Base-by-base conservation (phyloP, 2,329 filamentous ascomycete genomes). In the Alternaria brassicae region DNA sequence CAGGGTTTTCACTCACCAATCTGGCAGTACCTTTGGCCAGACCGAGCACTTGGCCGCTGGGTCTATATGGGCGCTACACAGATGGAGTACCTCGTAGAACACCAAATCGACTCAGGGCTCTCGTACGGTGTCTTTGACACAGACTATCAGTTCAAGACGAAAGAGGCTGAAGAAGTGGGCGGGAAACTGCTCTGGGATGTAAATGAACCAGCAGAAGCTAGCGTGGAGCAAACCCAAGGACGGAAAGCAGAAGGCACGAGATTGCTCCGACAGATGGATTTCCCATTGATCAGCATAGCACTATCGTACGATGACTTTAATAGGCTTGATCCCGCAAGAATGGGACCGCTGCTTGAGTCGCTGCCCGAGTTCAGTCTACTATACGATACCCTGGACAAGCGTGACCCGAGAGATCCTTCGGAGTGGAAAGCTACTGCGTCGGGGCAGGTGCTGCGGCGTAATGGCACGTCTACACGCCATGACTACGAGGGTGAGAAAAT, bases 61-160 rank as follows among this genome's bases (percentile, higher is more conserved):
- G 27, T 61, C 4, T 60, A 68, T 28, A 39, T 48, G 1, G 28
- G 63, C 1, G 56, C 61, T 5, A 25, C 49, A 5, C 50, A 51
- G 7, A 52, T 42, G 2, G 34, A 58, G 7, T 77, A 80, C 56
- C 70, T 80, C 19, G 57, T 76, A 4, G 52, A 58, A 6, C 74
- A 79, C 56, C 73, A 77, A 54, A 70, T 80, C 58, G 53, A 69
- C 32, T 76, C 72, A 2, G 75, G 73, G 3, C 53, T 77, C 3
- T 76, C 72, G 37, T 78, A 72, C 60, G 78, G 77, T 52, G 75
- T 80, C 32, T 79, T 78, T 66, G 78, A 80, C 63, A 76, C 70
- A 8, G 65, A 78, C 39, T 80, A 79, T 61, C 34, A 62, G 19
- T 80, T 71, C 73, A 78, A 75, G 52, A 67, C 66, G 2, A 57